Conservation (phyloP, 2,329 filamentous ascomycete species). For the Cytospora mali region DNA sequence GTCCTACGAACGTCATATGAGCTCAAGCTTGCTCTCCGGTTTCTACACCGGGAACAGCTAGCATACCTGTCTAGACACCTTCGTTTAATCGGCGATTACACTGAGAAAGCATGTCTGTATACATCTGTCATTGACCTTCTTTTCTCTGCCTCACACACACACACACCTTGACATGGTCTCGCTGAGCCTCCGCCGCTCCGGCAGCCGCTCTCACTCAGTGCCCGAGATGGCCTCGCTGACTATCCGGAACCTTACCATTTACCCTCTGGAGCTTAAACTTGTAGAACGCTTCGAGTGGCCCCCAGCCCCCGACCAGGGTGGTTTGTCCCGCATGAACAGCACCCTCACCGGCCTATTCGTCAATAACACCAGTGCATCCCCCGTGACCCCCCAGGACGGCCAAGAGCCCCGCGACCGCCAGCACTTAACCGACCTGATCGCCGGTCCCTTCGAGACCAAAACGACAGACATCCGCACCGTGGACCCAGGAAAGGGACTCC, state of each 20-base stretch:
- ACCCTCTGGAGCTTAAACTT: slow-evolving; percentile 23
- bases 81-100: background rate
- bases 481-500: slow-evolving; percentile 62
- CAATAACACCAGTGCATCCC: slow-evolving; percentile 41
- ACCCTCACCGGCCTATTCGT: slow-evolving; percentile 46
- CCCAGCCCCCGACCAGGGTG: background rate
- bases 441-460: slow-evolving; percentile 70
- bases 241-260: slow-evolving; percentile 27
- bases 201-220: slow-evolving; percentile 8
- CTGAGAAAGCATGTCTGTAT: background rate
- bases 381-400: slow-evolving; percentile 33
- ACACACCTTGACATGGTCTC: background rate
- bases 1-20: background rate
- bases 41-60: too few species aligned
- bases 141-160: slow-evolving; percentile 2
- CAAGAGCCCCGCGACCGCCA: slow-evolving; percentile 46
- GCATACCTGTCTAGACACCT: background rate
- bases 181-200: background rate
- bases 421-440: slow-evolving; percentile 60
- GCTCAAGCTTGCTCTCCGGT: too few species aligned
- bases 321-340: slow-evolving; percentile 29
- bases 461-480: slow-evolving; percentile 64
- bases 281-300: slow-evolving; percentile 24
- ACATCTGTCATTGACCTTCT: too few species aligned
- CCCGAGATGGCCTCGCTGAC: slow-evolving; percentile 25